Base-by-base conservation (phyloP, 805 yeast species). In the Zygosaccharomyces lentus region DNA sequence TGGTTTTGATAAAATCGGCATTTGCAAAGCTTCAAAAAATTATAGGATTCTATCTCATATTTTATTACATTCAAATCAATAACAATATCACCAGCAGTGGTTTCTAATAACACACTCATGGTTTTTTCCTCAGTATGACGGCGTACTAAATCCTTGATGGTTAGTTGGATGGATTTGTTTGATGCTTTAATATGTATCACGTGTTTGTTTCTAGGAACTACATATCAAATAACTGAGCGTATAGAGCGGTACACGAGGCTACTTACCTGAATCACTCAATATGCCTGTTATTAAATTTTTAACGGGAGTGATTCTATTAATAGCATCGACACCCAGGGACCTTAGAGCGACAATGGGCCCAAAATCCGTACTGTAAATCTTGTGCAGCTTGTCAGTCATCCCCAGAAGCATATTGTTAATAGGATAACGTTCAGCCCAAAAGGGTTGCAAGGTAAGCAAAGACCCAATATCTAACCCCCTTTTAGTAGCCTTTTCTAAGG, bases 401-500 rank as follows among this genome's bases (percentile, higher is more conserved):
- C 97, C 97, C 38, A 93, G 69, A 52, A 90, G 68, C 41, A 78
- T 73, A 62, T 89, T 95, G 64, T 93, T 93, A 34, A 72, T 72
- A 0, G 90, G 84, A 69, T 81, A 90, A 51, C 95, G 76, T n/a
- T 81, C 81, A 21, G 87, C 78, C 74, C 88, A 87, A 68, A 86
- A 93, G 5, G 89, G 87, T 64, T 91, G 96, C 32, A 93, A 72
- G 6, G 86, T 88, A 50, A 90, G 69, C 12, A 81, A 69, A 21
- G 83, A 75, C 2, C 99, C 99, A 43, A 91, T 83, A 58, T 93
- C 99, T 47, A 86, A 73, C 0, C 99, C 99, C 37, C 96, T 72
- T 34, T 71, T 70, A 2, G 78, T 68, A 0, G 95, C 95, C 8
- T 51, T 70, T 53, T 87, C 95, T 23, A 93, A 59, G 0, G 91